These are phyloP conservation scores for Penicillium sp. DNA, from an alignment of 2,329 filamentous ascomycete genomes.

Conservation along the genomic window DNA sequence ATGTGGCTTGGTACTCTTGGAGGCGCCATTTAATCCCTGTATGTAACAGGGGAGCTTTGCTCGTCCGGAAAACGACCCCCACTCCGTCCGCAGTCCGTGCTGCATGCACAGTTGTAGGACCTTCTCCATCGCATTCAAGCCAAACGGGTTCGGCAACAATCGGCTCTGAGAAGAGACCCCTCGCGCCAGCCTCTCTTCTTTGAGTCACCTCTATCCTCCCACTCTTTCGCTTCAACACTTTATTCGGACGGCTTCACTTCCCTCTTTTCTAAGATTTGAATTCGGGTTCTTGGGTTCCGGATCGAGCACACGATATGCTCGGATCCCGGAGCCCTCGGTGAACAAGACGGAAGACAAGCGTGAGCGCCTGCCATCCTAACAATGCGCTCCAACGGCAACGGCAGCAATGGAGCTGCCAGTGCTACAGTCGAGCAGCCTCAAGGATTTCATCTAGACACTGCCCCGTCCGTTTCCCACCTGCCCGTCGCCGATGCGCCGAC, in stretches of 20 bases:
- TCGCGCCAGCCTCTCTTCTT: constrained; percentile 12
- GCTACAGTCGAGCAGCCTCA: constrained; percentile 35
- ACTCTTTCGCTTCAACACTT: neutral
- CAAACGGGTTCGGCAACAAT: constrained; percentile 34
- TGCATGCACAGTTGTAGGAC: constrained; percentile 31
- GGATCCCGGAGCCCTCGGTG: constrained; percentile 48
- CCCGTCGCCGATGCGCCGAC: constrained; percentile 33
- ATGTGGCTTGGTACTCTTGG: constrained; percentile 33
- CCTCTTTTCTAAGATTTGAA: constrained; percentile 18
- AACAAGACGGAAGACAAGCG: constrained; percentile 45
- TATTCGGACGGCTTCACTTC: neutral
- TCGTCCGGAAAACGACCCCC: constrained; percentile 31
- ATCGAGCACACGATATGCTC: constrained; percentile 47
- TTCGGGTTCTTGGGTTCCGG: constrained; percentile 41
- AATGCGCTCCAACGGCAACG: constrained; percentile 52
- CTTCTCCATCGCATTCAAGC: constrained; percentile 29
- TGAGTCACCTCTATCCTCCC: neutral
- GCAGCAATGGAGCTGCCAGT: constrained; percentile 40
- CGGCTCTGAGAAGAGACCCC: constrained; percentile 25
- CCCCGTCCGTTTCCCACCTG: constrained; percentile 31
- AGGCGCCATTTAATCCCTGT: constrained; percentile 27
- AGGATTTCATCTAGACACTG: constrained; percentile 27
- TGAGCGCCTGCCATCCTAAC: constrained; percentile 40
- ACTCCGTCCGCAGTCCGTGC: constrained; percentile 36
- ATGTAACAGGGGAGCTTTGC: constrained; percentile 35